These are phyloP conservation scores for Pseudonectria foliicola DNA, from an alignment of 2,329 filamentous ascomycete genomes.

Conservation along the genomic window DNA sequence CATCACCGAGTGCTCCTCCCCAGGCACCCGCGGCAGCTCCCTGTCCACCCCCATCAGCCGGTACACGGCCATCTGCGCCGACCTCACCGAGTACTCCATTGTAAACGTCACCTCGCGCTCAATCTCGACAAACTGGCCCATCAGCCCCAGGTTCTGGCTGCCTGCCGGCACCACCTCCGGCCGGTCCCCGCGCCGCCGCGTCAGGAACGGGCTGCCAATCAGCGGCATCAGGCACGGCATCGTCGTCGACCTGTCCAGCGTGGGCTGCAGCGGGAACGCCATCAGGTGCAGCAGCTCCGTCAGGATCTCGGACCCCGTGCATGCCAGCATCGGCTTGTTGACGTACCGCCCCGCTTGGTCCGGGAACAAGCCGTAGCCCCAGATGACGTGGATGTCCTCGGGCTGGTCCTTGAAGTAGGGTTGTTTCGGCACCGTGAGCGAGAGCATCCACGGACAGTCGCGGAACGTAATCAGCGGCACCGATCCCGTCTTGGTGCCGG, in stretches of 20 bases:
- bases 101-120: slow-evolving; percentile 22
- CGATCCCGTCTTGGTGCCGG: slow-evolving; percentile 14
- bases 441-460: slow-evolving; percentile 21
- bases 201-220: slow-evolving; percentile 20
- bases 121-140: slow-evolving; percentile 22
- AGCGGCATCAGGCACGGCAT: slow-evolving; percentile 18
- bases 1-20: slow-evolving; percentile 17
- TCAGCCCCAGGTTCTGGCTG: slow-evolving; percentile 19
- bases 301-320: slow-evolving; percentile 19
- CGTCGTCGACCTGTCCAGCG: slow-evolving; percentile 16
- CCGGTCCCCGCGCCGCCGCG: slow-evolving; percentile 18
- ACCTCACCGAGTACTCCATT: slow-evolving; percentile 22
- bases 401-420: slow-evolving; percentile 19
- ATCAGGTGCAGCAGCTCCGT: slow-evolving; percentile 18
- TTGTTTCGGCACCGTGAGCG: slow-evolving; percentile 16
- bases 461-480: slow-evolving; percentile 20
- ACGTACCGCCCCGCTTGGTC: slow-evolving; percentile 18
- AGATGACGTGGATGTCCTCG: slow-evolving; percentile 16
- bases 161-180: slow-evolving; percentile 17
- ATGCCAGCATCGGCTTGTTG: slow-evolving; percentile 19
- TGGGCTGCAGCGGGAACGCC: slow-evolving; percentile 17
- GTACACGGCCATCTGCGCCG: slow-evolving; percentile 20
- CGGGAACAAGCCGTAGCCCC: slow-evolving; percentile 21
- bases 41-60: slow-evolving; percentile 18
- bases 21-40: slow-evolving; percentile 12